Evolutionary conservation across 352 stramenopile genomes (phyloP), one percentile per base, ranked within the genome.

Genomic region (Globisporangium mamillatum): DNA sequence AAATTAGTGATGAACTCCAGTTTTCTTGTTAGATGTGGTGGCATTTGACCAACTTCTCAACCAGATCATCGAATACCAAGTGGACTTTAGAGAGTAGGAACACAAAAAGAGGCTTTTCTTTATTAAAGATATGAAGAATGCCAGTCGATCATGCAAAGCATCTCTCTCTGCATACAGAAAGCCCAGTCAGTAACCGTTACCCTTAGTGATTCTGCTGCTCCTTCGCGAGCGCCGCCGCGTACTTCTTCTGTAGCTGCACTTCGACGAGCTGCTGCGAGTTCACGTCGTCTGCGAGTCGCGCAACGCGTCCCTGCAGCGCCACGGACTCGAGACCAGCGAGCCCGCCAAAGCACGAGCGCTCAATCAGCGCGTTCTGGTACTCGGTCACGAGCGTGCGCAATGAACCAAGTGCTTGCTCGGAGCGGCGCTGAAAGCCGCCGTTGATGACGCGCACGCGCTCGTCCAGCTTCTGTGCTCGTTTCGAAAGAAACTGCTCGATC

Each of bases 191-290:
- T 12, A 18, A 9, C 34, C 25, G 1, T 41, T 14, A 16, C 24
- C 29, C 54, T 22, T 12, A 60, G 7, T n/a, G 16, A 16, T 2
- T 41, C 27, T 29, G 53, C 34, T 29, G 68, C 48, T 84, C 72
- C 36, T 85, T 54, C 20, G 74, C 46, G 44, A 93, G 66, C 52
- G 75, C 69, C 48, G 75, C 69, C 14, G 54, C 54, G 57, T 88
- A 95, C 56, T 82, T 73, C 67, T 95, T 93, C 67, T 95, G 88
- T 34, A 95, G 75, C 68, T 86, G 80, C 27, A 92, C 81, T 78
- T 95, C 84, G n/a, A 73, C 65, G 34, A 90, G 68, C 53, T 94
- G 84, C 70, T 94, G 86, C 7, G 76, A 67, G 69, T 94, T 92
- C 1, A 95, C 79, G 22, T 95, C 82, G 50, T 77, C 82, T n/a